Conservation (phyloP, 164 flowering plant species). For the Litsea cubeba region DNA sequence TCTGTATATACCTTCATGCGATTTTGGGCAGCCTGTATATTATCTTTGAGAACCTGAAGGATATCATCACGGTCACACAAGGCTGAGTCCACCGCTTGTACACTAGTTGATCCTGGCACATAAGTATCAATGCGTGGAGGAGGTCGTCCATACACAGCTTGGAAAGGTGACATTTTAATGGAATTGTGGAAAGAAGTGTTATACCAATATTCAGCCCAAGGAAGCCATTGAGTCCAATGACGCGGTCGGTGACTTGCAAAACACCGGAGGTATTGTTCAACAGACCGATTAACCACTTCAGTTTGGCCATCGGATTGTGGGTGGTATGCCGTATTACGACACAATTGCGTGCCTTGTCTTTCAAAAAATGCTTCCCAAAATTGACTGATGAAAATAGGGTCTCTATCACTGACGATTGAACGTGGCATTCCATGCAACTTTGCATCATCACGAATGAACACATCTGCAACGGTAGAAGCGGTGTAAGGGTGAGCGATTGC, state of each 20-base stretch:
- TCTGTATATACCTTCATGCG: background rate
- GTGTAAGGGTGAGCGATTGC: background rate
- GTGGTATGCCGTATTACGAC: background rate
- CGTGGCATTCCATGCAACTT: background rate
- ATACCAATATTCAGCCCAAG: conserved; percentile 8
- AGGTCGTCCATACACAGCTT: conserved; percentile 4
- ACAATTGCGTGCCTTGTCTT: background rate
- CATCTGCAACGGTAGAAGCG: background rate
- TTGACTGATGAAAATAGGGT: background rate
- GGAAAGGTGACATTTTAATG: conserved; percentile 6
- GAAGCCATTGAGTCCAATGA: conserved; percentile 7
- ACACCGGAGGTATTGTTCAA: conserved; percentile 1
- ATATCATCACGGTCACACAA: too few species aligned
- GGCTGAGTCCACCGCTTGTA: conserved; percentile 2
- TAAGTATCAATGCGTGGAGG: conserved; percentile 8
- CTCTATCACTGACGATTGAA: background rate
- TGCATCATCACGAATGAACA: background rate
- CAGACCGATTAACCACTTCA: conserved; percentile 1
- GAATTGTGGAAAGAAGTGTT: conserved; percentile 4
- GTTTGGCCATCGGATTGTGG: conserved; percentile 7
- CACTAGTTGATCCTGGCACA: background rate
- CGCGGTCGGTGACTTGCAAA: conserved; percentile 7
- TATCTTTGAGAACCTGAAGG: too few species aligned
- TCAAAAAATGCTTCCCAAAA: background rate
- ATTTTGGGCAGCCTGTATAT: background rate